Evolutionary conservation across 1,139 yeast species (phyloP), one percentile per base, ranked within the genome.

Genomic region (Lodderomyces jiufengensis): DNA sequence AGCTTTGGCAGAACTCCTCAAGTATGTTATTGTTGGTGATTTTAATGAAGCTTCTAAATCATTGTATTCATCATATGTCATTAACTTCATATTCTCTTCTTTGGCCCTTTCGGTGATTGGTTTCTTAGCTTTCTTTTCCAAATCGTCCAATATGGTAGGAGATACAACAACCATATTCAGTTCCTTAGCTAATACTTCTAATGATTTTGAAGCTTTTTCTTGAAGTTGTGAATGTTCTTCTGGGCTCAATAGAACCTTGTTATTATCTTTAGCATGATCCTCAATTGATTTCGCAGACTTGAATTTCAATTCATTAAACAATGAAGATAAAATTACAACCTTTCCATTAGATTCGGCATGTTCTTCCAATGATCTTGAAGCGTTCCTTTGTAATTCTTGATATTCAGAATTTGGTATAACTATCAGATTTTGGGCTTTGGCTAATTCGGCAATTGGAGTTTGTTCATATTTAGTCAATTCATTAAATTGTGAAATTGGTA

Each of bases 21-120:
- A 41, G 34, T 62, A 62, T 2, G 63, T 68, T 13, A 59, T 39
- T 14, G 64, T 50, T 8, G 65, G 67, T 10, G 42, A 37, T 5
- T 46, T 42, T 1, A 50, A 36, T 24, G 36, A 36, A 14, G 32
- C 22, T 8, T 45, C 38, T 31, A 55, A 44, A 5, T 27, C 25
- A 7, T 43, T 28, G 31, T 45, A 46, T 14, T 50, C 51, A 6
- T 31, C 38, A 12, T 28, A 40, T 2, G 54, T 42, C 27, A 67
- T 43, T 0, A 67, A 55, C 3, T 61, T 57, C 35, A 65, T 54
- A 8, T 58, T 57, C 18, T 26, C 20, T 9, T 33, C 48, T 4
- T 27, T 29, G 11, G 47, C 48, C 24, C 32, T 36, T 21, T 45
- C 46, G 27, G 36, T 41, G 20, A 42, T 24, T 24, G 46, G 35